phyloP scores from a whole-genome alignment of 441 rosid species.

The Corymbia citriodora region DNA sequence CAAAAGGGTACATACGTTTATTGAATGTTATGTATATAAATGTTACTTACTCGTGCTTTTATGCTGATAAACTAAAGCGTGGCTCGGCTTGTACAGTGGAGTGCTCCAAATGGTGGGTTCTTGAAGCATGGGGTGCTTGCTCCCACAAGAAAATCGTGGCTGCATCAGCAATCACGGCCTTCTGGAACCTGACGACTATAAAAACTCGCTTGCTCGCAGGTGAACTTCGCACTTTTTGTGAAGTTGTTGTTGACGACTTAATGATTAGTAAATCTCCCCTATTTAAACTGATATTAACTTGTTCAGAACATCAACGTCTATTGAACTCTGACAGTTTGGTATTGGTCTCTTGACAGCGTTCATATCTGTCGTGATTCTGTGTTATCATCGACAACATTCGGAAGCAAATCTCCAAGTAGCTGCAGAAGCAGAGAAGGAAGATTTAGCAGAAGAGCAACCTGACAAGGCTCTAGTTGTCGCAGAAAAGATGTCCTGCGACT shows the following conservation, averaged over 20 bases:
- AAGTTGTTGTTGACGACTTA: background rate
- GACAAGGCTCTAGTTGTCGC: constrained; percentile 37
- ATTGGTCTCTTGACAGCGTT: constrained; percentile 49
- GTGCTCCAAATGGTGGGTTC: constrained; percentile 27
- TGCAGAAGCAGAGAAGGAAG: constrained; percentile 26
- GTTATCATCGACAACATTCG: constrained; percentile 50
- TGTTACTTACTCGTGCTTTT: background rate
- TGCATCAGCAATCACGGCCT: constrained; percentile 71
- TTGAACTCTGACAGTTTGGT: background rate
- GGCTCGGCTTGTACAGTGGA: constrained; percentile 35
- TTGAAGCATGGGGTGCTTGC: constrained; percentile 72
- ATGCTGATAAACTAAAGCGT: background rate
- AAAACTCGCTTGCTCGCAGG: constrained; percentile 79
- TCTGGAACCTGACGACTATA: constrained; percentile 76
- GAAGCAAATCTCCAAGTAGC: background rate
- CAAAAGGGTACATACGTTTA: constrained; percentile 38
- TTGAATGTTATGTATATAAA: background rate
- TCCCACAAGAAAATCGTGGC: constrained; percentile 83
- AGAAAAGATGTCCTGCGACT: background rate
- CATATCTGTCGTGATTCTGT: constrained; percentile 58
- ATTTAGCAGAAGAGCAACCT: constrained; percentile 14
- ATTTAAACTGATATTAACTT: background rate
- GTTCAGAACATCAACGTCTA: background rate
- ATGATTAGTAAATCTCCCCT: background rate
- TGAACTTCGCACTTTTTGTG: constrained; percentile 2